A percentile compares a stretch with the other conserved stretches of the same genome.
Conservation (phyloP, 441 rosid genomes). For the Aleurites moluccanus region DNA sequence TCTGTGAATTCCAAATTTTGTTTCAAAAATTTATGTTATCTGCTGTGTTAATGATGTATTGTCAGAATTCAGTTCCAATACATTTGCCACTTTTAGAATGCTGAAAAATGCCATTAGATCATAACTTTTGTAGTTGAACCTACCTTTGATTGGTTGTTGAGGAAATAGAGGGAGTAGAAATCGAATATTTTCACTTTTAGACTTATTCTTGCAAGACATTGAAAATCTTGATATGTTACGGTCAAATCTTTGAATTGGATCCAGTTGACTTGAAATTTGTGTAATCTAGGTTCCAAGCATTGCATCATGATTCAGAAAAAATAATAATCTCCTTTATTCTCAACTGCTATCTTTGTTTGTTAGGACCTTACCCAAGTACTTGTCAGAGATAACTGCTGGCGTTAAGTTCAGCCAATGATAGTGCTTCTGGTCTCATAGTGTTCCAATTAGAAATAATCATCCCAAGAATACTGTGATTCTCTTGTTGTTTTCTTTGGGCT, state of each 20-base stretch:
- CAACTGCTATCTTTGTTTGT: background rate
- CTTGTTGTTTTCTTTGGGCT: background rate
- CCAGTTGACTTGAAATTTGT: background rate
- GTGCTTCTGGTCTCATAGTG: background rate
- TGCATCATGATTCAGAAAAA: background rate
- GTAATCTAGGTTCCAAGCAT: background rate
- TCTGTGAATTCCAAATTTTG: background rate
- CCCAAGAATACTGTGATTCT: background rate
- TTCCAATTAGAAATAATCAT: conserved; percentile 7
- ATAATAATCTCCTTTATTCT: background rate
- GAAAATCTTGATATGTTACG: background rate
- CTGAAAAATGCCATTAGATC: background rate
- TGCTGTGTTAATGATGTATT: conserved; percentile 3
- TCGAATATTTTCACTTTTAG: background rate
- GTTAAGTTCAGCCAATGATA: background rate
- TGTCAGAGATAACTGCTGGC: background rate
- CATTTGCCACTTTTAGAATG: background rate
- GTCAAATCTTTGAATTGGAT: conserved; percentile 16
- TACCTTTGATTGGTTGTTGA: conserved; percentile 11
- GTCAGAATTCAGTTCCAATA: background rate
- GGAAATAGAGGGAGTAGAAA: background rate
- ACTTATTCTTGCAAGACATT: background rate
- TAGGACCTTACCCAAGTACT: background rate
- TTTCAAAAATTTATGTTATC: too few species aligned
- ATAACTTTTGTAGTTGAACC: background rate